These are phyloP conservation scores for Aureobasidium mangrovei DNA, from an alignment of 2,329 filamentous ascomycete genomes.

Conservation along the genomic window DNA sequence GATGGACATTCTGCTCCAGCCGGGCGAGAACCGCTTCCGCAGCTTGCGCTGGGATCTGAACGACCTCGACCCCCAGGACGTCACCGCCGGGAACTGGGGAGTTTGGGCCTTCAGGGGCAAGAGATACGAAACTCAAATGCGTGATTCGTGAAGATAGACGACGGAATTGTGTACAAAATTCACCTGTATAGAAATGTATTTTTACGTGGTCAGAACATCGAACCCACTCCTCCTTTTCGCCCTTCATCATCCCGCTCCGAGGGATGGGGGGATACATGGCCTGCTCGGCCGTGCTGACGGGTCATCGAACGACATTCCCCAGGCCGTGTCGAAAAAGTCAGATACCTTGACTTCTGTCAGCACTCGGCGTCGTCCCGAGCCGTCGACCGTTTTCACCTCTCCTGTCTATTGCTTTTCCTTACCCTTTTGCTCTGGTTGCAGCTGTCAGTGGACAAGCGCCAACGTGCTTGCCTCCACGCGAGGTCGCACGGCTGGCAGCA, in stretches of 20 bases:
- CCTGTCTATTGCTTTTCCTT: constrained; percentile 1
- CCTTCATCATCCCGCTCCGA: neutral
- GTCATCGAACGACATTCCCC: too few relatives aligned
- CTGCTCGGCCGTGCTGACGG: too few relatives aligned
- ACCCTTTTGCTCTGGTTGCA: neutral
- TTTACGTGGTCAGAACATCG: neutral
- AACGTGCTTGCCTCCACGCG: neutral
- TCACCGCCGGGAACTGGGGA: constrained; percentile 95
- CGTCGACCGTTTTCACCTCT: constrained; percentile 3
- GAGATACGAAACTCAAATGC: constrained; percentile 60
- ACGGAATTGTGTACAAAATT: constrained; percentile 4
- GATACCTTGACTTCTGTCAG: neutral
- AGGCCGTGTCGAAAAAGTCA: neutral
- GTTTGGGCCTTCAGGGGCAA: constrained; percentile 96
- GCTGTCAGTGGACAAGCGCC: neutral
- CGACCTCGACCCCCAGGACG: constrained; percentile 85
- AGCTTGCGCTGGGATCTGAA: constrained; percentile 96
- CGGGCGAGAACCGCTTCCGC: constrained; percentile 87
- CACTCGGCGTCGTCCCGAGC: neutral
- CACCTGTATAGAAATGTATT: constrained; percentile 11
- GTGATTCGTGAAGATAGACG: neutral
- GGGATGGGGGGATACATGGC: too few relatives aligned
- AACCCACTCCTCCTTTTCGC: neutral
- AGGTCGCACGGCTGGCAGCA: neutral
- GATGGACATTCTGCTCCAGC: constrained; percentile 83